Evolutionary conservation across 2,329 filamentous ascomycete species (phyloP), one percentile per base, ranked within the genome.

Genomic region (Cadophora sp.): DNA sequence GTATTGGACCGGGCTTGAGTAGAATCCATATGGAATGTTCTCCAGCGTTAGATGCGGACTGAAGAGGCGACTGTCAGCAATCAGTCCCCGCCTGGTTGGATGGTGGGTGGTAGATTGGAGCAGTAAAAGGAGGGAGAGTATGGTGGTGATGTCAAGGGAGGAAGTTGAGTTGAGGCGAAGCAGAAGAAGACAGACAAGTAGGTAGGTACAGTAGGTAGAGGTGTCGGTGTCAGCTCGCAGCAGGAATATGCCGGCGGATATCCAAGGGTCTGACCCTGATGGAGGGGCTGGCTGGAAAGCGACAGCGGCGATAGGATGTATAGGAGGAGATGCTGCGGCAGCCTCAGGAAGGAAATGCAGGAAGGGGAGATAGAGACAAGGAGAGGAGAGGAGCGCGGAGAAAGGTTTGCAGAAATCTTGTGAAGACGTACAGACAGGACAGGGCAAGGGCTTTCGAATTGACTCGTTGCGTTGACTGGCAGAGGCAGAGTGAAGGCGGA

Each of bases 1-100:
- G 66, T 67, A 47, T 50, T 68, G 58, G 59, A 60, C 66, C 60
- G 67, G 64, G 60, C 64, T 50, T 65, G 65, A 8, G 63, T 53
- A 64, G 67, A 66, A 64, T 72, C 70, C 72, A 74, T 73, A 62
- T 50, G 68, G 66, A 64, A 22, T 62, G 27, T 62, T 33, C 63
- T 55, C 56, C 13, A 11, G 39, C 33, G 53, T 30, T 43, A 22
- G 45, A 20, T 22, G 24, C 22, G 62, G 59, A 59, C 24, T 43
- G 58, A 45, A 33, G 43, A 30, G 18, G 56, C n/a, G 55, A 53
- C 27, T 50, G n/a, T 56, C 60, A 30, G 66, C 65, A 64, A 56
- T 24, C 51, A 53, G 59, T 58, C 55, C 55, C 36, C 7, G 20
- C 20, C 55, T 58, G 4, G 20, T 39, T 41, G 36, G 5, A 43